Base-by-base conservation (phyloP, 192 early-diverging fungal species). In the Coemansia sp. region DNA sequence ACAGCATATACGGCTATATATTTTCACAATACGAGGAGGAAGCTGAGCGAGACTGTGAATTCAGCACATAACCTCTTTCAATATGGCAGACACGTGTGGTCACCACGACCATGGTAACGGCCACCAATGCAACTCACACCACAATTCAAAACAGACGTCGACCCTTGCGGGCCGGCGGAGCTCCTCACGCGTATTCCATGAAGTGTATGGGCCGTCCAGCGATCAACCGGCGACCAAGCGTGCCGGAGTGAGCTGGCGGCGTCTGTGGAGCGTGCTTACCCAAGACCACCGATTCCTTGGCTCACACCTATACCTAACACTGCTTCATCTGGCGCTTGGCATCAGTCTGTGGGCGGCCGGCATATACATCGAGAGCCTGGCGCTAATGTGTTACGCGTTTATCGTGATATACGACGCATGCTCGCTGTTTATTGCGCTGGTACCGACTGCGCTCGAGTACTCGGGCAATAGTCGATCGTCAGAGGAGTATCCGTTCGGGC, bases 381-480 rank as follows among this genome's bases (percentile, higher is more conserved):
- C 75, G 41, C 47, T 68, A 9, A 67, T 68, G 69, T 59, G 69
- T 48, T 77, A 71, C 38, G 56, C 69, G 9, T 77, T 65, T 12
- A 39, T 77, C 2, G 75, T 68, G 7, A 52, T 71, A 6, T 71
- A 68, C 53, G 65, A 80, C 50, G 71, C 71, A 10, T 49, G 60
- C 12, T 67, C 72, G 22, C 39, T 80, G 65, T 48, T 80, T 12
- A 58, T 74, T 9, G 68, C 53, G 22, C 45, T 67, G 35, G 23
- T 71, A 38, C 77, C 77, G 14, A 29, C 55, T 23, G 49, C 50
- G 31, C 65, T 74, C 9, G 77, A 80, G 41, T 80, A 74, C 62
- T 80, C 77, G 22, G 23, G 49, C 51, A 80, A 80, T 43, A 35
- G 23, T 19, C 37, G 12, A 2, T 5, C 37, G 21, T 65, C 77